Base-by-base conservation (phyloP, 2,329 filamentous ascomycete species). In the Sclerotinia minor region DNA sequence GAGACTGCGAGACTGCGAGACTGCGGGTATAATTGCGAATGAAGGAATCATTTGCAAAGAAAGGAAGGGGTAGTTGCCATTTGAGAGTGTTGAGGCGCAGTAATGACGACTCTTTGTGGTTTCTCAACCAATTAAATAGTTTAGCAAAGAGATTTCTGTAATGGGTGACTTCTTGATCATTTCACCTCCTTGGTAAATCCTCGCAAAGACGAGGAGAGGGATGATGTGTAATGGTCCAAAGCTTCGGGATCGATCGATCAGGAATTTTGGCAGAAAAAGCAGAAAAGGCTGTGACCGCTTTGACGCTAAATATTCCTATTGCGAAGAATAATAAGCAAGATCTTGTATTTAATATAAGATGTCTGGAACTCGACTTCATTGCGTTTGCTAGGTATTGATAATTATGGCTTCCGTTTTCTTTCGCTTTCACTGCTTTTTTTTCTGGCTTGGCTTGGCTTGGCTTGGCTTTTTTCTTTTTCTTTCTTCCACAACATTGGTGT, bases 1-100 rank as follows among this genome's bases (percentile, higher is more conserved):
- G n/a, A n/a, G n/a, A n/a, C n/a, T n/a, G n/a, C n/a, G n/a, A n/a
- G n/a, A n/a, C n/a, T n/a, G n/a, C n/a, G n/a, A n/a, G n/a, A n/a
- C n/a, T n/a, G n/a, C n/a, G n/a, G n/a, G n/a, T n/a, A n/a, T n/a
- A n/a, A n/a, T n/a, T n/a, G n/a, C n/a, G n/a, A n/a, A n/a, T n/a
- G n/a, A n/a, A n/a, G n/a, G n/a, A n/a, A n/a, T n/a, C n/a, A n/a
- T n/a, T n/a, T n/a, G n/a, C n/a, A n/a, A n/a, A n/a, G n/a, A n/a
- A n/a, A n/a, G n/a, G n/a, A n/a, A n/a, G n/a, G n/a, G n/a, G n/a
- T n/a, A n/a, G n/a, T 13, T 50, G n/a, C 45, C 45, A 24, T 17
- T 50, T 38, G 45, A 49, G 29, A 24, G 49, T 21, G 15, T 61
- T 38, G 29, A 38, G 59, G 59, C 59, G 59, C 32, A 63, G 59